Conservation (phyloP, 2,329 filamentous ascomycete genomes). For the Fusarium subtropicale region DNA sequence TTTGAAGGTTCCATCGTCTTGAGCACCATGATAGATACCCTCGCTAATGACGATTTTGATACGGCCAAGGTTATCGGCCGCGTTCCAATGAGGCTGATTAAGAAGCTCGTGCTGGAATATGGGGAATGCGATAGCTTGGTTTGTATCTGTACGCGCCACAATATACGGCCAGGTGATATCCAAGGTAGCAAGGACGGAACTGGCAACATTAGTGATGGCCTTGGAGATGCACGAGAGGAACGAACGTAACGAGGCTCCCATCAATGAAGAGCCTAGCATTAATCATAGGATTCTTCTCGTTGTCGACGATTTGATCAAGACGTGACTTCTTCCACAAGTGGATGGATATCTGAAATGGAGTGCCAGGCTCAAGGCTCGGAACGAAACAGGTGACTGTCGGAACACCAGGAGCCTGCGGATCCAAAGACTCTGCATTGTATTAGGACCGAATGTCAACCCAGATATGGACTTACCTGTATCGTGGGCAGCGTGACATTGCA, state of each 20-base stretch:
- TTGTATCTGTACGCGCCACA: slow-evolving; percentile 65
- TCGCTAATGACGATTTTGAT: slow-evolving; percentile 83
- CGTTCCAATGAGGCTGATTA: slow-evolving; percentile 76
- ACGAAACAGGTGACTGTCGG: slow-evolving; percentile 79
- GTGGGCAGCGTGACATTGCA: slow-evolving; percentile 76
- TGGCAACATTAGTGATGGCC: slow-evolving; percentile 46
- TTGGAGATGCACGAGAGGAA: neutral
- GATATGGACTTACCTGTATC: slow-evolving; percentile 56
- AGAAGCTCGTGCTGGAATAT: slow-evolving; percentile 76
- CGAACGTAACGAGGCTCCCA: slow-evolving; percentile 70
- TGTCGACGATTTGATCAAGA: slow-evolving; percentile 69
- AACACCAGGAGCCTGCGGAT: slow-evolving; percentile 62
- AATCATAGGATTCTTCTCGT: slow-evolving; percentile 70
- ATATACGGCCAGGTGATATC: slow-evolving; percentile 63
- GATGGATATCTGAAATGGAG: slow-evolving; percentile 77
- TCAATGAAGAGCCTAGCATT: slow-evolving; percentile 77
- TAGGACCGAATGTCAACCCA: neutral
- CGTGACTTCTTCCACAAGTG: slow-evolving; percentile 77
- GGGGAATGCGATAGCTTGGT: slow-evolving; percentile 75
- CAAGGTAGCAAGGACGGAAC: slow-evolving; percentile 66
- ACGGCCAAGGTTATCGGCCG: slow-evolving; percentile 76
- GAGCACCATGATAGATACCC: slow-evolving; percentile 69
- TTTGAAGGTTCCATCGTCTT: slow-evolving; percentile 66
- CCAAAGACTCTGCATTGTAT: slow-evolving; percentile 61
- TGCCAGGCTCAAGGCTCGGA: slow-evolving; percentile 68